Evolutionary conservation across 1,284 basidiomycete species (phyloP), one percentile per base, ranked within the genome.

Genomic region (Sanguinoderma infundibulare): DNA sequence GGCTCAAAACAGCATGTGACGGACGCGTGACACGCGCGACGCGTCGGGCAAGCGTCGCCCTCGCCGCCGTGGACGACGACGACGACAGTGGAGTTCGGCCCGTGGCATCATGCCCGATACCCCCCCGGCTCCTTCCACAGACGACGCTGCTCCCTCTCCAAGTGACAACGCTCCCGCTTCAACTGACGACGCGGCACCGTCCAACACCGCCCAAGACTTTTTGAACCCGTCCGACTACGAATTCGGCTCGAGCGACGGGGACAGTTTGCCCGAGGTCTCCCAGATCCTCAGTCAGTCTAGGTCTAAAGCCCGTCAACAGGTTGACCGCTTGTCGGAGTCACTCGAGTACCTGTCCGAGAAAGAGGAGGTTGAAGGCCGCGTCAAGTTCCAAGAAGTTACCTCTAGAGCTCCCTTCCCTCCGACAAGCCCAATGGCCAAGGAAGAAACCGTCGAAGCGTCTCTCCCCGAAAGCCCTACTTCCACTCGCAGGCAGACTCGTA

Each of bases 231-330:
- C 10, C 42, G 42, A 49, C 30, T 49, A 32, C 30, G 46, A 49
- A 15, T 49, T 17, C 28, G 46, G 32, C 17, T 49, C 44, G 9
- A 57, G 55, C 53, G 42, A 55, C 40, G 26, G 39, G 8, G 59
- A 56, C 32, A 58, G 56, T 28, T 14, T 62, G 39, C 60, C 60
- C 10, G 56, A 62, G 26, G 34, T 58, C 40, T 54, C 60, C 0
- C 38, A 62, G 47, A 53, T 62, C 9, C 47, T 62, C 10, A 40
- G 55, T 26, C 35, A 51, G 38, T 46, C 30, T 35, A 47, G 9
- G 20, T 52, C 51, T n/a, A 49, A 49, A 49, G 17, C 28, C 6
- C 17, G 17, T 10, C 10, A 20, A 7, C 26, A 49, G 17, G 46
- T 5, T 22, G 10, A n/a, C 6, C 46, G 14, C 17, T 36, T 22